These are phyloP conservation scores for Daldinia eschscholtzii DNA, from an alignment of 2,329 filamentous ascomycete species.

Conservation along the genomic window DNA sequence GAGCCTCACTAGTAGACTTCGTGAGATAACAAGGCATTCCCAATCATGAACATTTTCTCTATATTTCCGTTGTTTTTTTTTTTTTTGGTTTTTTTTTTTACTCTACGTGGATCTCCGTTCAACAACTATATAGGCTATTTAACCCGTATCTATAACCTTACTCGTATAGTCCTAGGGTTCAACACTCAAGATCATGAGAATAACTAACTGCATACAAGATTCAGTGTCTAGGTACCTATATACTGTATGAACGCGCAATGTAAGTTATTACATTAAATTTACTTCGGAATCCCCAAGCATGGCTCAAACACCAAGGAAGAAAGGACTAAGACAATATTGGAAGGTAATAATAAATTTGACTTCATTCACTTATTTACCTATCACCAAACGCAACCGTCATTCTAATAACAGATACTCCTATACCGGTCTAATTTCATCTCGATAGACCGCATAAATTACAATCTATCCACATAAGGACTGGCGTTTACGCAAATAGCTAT, in stretches of 20 bases:
- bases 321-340: background rate
- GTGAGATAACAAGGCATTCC: background rate
- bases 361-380: constrained; percentile 18
- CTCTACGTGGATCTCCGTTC: no score
- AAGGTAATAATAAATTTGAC: constrained; percentile 7
- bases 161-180: no score
- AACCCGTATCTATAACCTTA: no score
- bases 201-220: no score
- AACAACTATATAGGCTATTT: no score
- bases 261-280: no score
- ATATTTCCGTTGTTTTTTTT: no score
- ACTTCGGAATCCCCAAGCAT: background rate
- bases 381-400: constrained; percentile 1
- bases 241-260: no score
- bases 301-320: background rate
- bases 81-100: no score
- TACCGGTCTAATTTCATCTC: background rate
- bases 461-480: background rate
- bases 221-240: no score
- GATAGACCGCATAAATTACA: background rate
- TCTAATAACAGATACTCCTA: background rate
- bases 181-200: no score
- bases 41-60: no score
- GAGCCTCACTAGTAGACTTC: background rate
- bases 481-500: background rate